phyloP scores from a whole-genome alignment of 2,329 filamentous ascomycete genomes.

The Diaporthe destruens region DNA sequence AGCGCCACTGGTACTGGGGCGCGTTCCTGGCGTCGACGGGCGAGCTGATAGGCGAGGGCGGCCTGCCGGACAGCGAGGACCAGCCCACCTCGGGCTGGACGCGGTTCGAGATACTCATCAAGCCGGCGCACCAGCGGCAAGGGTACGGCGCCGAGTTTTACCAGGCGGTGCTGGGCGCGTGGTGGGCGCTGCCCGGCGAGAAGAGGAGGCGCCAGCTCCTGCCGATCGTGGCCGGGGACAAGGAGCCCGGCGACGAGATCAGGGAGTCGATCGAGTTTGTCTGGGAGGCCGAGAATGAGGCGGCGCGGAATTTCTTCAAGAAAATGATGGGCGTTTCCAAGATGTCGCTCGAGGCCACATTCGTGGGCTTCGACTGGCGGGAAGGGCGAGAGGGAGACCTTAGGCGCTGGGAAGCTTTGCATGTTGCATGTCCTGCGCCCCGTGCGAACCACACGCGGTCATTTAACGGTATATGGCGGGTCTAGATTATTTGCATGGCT shows the following conservation, averaged over 20 bases:
- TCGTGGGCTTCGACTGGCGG: conserved; percentile 35
- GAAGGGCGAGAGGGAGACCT: conserved; percentile 34
- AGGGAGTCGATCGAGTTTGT: conserved; percentile 35
- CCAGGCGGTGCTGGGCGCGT: conserved; percentile 34
- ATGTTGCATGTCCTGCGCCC: neutral
- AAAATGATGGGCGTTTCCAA: conserved; percentile 24
- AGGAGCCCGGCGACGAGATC: conserved; percentile 30
- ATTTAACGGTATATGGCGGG: conserved; percentile 14
- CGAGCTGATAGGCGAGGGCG: conserved; percentile 49
- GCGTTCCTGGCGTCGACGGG: conserved; percentile 46
- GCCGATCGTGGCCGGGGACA: conserved; percentile 8
- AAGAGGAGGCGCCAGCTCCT: conserved; percentile 37
- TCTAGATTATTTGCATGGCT: neutral
- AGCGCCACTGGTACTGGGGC: conserved; percentile 44
- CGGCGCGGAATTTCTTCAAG: conserved; percentile 30
- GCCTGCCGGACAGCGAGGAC: conserved; percentile 40
- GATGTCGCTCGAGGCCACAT: conserved; percentile 18
- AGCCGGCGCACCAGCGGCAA: conserved; percentile 30
- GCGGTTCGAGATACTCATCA: conserved; percentile 36
- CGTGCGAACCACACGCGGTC: neutral
- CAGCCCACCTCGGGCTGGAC: conserved; percentile 38
- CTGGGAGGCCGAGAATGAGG: conserved; percentile 34
- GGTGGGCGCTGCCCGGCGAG: conserved; percentile 41
- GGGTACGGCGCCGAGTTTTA: conserved; percentile 41
- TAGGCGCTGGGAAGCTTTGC: conserved; percentile 11